Conservation (phyloP, 192 early-diverging fungal genomes). For the Backusella macrospora region DNA sequence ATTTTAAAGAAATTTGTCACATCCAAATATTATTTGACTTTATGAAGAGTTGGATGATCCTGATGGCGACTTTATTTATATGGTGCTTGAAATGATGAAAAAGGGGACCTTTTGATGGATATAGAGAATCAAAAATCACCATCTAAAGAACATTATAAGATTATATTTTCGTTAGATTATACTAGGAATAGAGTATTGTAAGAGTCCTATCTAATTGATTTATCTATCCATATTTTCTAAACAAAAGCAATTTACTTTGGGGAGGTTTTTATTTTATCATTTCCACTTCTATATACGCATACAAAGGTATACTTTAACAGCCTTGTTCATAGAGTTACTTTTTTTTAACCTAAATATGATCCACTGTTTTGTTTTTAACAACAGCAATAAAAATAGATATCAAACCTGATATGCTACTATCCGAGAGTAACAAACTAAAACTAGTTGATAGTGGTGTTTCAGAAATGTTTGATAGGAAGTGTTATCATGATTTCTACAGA, state of each 20-base stretch:
- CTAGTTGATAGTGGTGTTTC: not conserved
- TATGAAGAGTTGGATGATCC: not conserved
- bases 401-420: slow-evolving; percentile 1
- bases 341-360: no score
- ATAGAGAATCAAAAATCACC: not conserved
- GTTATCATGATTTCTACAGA: not conserved
- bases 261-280: not conserved
- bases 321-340: slow-evolving; percentile 2
- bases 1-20: not conserved
- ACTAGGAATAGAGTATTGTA: slow-evolving; percentile 10
- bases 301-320: no score
- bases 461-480: not conserved
- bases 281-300: no score
- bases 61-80: not conserved
- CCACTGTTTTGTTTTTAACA: no score
- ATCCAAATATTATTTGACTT: not conserved
- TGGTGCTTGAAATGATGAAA: slow-evolving; percentile 6
- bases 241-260: not conserved
- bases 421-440: not conserved
- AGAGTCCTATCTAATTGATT: not conserved
- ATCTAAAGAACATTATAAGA: not conserved
- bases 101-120: not conserved
- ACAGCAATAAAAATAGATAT: not conserved
- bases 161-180: slow-evolving; percentile 1
- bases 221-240: not conserved